Evolutionary conservation across 1,139 yeast species (phyloP), one percentile per base, ranked within the genome.

Genomic region (Petasospora rhodanensis): DNA sequence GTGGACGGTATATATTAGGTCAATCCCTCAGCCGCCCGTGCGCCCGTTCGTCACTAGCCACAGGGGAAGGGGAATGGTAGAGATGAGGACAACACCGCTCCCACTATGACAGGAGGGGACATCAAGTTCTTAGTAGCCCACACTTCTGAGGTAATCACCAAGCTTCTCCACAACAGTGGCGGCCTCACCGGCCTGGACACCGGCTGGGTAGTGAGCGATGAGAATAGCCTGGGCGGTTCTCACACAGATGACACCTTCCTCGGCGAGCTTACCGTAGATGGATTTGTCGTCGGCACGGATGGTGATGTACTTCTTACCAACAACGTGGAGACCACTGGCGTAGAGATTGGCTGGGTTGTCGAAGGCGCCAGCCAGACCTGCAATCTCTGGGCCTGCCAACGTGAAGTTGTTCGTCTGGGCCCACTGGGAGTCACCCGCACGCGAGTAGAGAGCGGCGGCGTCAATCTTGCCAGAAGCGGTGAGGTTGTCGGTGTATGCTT

Each of bases 391-490:
- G 15, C 79, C 74, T 35, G 73, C 72, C 51, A 87, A 76, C 46
- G 74, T 68, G 53, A 85, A 76, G 32, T 76, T 76, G 39, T 84
- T 72, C 16, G 94, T 70, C 52, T 80, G 76, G 17, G 98, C 97
- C 98, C 98, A 91, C 38, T 79, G 75, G 22, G 95, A 75, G 59
- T 89, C 96, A 28, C 98, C 98, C 10, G 94, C 96, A 49, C 83
- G 79, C 12, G 96, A 89, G 65, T 83, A 87, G 51, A 91, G 77
- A 32, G 94, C 93, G 22, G 97, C 96, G 61, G 79, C 78, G 66
- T 89, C 96, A 50, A 91, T 70, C 61, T 84, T 85, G 46, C 86
- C 86, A 38, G 96, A 80, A 37, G 79, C 82, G 50, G 82, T 67
- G 51, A 91, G 76, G 64, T 87, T 87, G 60, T 91, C 97, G 41